Evolutionary conservation across 768 basidiomycete species (phyloP).

Genomic region (Sistotremastrum suecicum): DNA sequence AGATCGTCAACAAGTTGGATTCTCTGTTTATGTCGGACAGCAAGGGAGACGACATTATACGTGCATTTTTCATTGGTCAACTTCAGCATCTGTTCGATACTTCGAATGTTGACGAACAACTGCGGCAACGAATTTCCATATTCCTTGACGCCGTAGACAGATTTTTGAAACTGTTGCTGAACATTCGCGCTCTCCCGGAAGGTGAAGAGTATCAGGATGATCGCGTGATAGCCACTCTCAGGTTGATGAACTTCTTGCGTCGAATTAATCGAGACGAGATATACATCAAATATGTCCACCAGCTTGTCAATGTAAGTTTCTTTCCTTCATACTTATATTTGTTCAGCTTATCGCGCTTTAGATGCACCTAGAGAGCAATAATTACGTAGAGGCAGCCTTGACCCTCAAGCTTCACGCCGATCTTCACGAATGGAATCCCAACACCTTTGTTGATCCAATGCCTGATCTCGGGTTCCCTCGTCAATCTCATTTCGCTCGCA

Average conservation of each 20-base stretch:
- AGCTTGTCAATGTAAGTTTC: constrained; percentile 68
- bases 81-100: constrained; percentile 82
- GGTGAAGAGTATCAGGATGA: constrained; percentile 93
- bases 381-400: constrained; percentile 85
- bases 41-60: constrained; percentile 80
- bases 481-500: constrained; percentile 87
- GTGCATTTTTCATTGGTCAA: constrained; percentile 86
- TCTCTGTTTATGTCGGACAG: constrained; percentile 87
- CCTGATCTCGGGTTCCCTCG: constrained; percentile 81
- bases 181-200: constrained; percentile 77
- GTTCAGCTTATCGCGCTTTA: constrained; percentile 14
- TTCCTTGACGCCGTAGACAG: constrained; percentile 86
- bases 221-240: constrained; percentile 78
- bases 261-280: constrained; percentile 87
- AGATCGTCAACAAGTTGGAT: constrained; percentile 83
- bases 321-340: not conserved
- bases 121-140: constrained; percentile 60
- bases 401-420: constrained; percentile 92
- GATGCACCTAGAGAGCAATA: constrained; percentile 83
- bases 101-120: constrained; percentile 62
- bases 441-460: constrained; percentile 71
- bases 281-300: constrained; percentile 92
- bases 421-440: constrained; percentile 80
- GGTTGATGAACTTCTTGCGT: constrained; percentile 85
- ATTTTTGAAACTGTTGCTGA: constrained; percentile 83